These are phyloP conservation scores for Lathyrus sativus DNA, from an alignment of 306 rosid species.

Conservation along the genomic window DNA sequence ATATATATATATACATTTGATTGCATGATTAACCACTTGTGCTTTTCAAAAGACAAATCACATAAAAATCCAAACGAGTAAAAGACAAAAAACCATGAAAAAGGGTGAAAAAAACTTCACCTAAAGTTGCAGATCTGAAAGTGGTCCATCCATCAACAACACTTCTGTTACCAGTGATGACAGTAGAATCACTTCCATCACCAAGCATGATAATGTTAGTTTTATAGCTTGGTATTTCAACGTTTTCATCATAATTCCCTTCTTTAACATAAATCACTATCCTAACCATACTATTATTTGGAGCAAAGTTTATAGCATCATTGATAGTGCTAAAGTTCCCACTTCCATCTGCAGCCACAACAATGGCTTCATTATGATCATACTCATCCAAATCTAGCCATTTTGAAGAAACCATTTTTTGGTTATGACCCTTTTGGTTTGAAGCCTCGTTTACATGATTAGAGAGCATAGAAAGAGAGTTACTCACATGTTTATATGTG, in stretches of 20 bases:
- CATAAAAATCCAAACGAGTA: neutral
- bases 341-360: conserved; percentile 72
- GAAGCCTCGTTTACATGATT: conserved; percentile 21
- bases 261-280: conserved; percentile 57
- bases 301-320: conserved; percentile 68
- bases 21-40: neutral
- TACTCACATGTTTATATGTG: conserved; percentile 68
- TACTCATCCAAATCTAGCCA: conserved; percentile 51
- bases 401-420: conserved; percentile 28
- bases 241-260: conserved; percentile 79
- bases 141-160: conserved; percentile 70
- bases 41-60: neutral
- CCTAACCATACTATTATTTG: conserved; percentile 63
- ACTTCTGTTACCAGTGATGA: conserved; percentile 66
- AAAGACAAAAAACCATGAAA: conserved; percentile 2
- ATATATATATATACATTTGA: too few relatives aligned
- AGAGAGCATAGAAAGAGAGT: conserved; percentile 73
- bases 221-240: conserved; percentile 70
- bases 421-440: conserved; percentile 31
- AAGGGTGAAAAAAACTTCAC: conserved; percentile 36
- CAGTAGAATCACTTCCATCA: conserved; percentile 74
- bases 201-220: conserved; percentile 69
- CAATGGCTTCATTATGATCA: conserved; percentile 47
- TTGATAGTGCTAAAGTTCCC: conserved; percentile 64
- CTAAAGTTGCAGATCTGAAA: conserved; percentile 85